These are phyloP conservation scores for Aspergillus sp. DNA, from an alignment of 2,329 filamentous ascomycete genomes.

Conservation along the genomic window DNA sequence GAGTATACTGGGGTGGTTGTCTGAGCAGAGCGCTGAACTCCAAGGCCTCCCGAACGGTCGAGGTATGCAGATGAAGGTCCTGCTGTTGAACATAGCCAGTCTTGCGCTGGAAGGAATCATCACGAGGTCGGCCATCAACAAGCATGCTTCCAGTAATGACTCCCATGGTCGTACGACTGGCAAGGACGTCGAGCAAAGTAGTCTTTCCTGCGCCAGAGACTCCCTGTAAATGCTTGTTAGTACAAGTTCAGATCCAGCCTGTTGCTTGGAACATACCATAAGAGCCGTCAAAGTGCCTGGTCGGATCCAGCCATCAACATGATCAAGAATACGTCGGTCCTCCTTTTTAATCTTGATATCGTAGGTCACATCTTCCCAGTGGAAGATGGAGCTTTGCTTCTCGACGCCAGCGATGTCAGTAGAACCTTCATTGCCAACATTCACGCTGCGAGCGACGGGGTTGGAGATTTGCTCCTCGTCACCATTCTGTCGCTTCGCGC, in stretches of 20 bases:
- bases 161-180: slow-evolving; percentile 82
- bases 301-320: slow-evolving; percentile 91
- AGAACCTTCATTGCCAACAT: background rate
- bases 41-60: slow-evolving; percentile 84
- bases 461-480: slow-evolving; percentile 2
- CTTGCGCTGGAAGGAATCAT: slow-evolving; percentile 48
- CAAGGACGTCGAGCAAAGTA: slow-evolving; percentile 82
- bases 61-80: slow-evolving; percentile 81
- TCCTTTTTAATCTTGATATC: slow-evolving; percentile 62
- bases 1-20: slow-evolving; percentile 73
- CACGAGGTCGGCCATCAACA: slow-evolving; percentile 71
- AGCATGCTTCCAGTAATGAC: slow-evolving; percentile 85
- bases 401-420: background rate
- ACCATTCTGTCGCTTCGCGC: background rate
- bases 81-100: slow-evolving; percentile 74
- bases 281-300: slow-evolving; percentile 86
- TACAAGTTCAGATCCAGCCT: background rate
- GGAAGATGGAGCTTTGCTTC: slow-evolving; percentile 6
- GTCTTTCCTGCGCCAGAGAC: slow-evolving; percentile 90
- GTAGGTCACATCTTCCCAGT: slow-evolving; percentile 13
- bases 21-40: slow-evolving; percentile 83
- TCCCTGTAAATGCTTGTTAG: slow-evolving; percentile 47
- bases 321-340: slow-evolving; percentile 73
- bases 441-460: background rate
- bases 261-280: slow-evolving; percentile 57